Percentiles rank a stretch among this genome's conserved stretches.
Evolutionary conservation across 140 eudicot species (phyloP).

Genomic region (Bidens hawaiensis): DNA sequence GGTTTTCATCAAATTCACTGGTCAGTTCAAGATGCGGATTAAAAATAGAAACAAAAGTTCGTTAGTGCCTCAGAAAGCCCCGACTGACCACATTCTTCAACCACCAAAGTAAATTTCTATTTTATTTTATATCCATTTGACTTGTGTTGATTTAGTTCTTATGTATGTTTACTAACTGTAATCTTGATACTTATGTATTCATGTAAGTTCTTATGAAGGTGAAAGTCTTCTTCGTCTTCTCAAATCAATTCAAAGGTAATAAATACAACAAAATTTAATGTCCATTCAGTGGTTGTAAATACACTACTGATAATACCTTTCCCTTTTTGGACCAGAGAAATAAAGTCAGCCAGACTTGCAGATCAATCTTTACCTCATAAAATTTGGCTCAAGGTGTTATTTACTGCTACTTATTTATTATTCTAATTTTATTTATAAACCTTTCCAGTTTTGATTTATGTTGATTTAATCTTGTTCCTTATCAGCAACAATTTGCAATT

Average conservation of each 20-base stretch:
- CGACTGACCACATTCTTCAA: constrained; percentile 8
- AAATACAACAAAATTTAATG: no score
- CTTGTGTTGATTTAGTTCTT: not conserved
- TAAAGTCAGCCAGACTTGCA: constrained; percentile 38
- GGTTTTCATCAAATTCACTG: not conserved
- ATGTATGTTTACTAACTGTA: constrained; percentile 1
- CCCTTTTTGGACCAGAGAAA: constrained; percentile 39
- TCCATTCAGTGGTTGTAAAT: no score
- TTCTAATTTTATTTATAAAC: not conserved
- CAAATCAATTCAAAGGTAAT: constrained; percentile 54
- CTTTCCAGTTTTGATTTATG: not conserved
- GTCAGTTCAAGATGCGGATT: constrained; percentile 18
- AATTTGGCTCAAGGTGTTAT: constrained; percentile 59
- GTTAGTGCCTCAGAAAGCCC: constrained; percentile 12
- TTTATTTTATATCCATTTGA: not conserved
- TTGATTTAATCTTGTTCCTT: not conserved
- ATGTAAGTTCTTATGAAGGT: constrained; percentile 63
- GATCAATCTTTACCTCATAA: constrained; percentile 50
- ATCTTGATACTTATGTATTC: not conserved
- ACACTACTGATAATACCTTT: not conserved
- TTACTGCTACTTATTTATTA: no score
- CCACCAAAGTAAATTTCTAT: constrained; percentile 23
- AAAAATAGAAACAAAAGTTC: constrained; percentile 11
- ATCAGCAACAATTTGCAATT: constrained; percentile 70
- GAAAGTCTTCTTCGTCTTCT: constrained; percentile 50